phyloP scores from a whole-genome alignment of 805 yeast species.

The Hanseniaspora meyeri region DNA sequence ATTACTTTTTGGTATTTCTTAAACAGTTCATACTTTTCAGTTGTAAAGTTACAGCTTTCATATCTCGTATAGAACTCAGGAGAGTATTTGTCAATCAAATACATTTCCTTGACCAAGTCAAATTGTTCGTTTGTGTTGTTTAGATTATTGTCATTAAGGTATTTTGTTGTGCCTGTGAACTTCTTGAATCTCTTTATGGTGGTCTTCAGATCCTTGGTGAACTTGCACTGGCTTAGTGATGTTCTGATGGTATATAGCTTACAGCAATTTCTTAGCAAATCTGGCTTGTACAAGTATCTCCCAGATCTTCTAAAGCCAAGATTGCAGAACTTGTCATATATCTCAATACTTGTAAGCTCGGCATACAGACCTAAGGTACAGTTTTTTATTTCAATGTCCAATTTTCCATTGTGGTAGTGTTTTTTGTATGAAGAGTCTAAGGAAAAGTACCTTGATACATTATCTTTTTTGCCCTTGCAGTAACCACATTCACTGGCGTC shows the following conservation, averaged over 20 bases:
- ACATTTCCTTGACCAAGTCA: conserved; percentile 28
- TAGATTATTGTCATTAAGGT: not conserved
- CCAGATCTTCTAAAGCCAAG: conserved; percentile 77
- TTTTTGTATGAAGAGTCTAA: conserved; percentile 23
- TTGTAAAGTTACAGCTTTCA: conserved; percentile 40
- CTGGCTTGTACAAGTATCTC: conserved; percentile 50
- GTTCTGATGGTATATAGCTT: conserved; percentile 69
- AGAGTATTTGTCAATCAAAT: conserved; percentile 28
- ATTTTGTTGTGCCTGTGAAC: conserved; percentile 6
- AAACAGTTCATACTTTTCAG: conserved; percentile 51
- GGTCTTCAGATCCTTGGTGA: conserved; percentile 56
- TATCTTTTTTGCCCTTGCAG: conserved; percentile 41
- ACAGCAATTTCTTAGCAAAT: conserved; percentile 63
- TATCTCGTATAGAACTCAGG: conserved; percentile 32
- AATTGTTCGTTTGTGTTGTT: conserved; percentile 13
- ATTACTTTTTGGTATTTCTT: conserved; percentile 57
- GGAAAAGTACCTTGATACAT: conserved; percentile 32
- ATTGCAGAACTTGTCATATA: conserved; percentile 56
- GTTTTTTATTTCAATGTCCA: conserved; percentile 16
- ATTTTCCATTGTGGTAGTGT: not conserved
- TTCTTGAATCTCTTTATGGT: conserved; percentile 47
- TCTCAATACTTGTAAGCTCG: conserved; percentile 35
- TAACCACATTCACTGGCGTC: conserved; percentile 50
- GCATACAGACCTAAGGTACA: conserved; percentile 32
- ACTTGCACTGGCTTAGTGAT: conserved; percentile 32